Percentiles rank a stretch among this genome's conserved stretches.
phyloP scores from a whole-genome alignment of 2,329 filamentous ascomycete genomes.

The Botrytis elliptica region DNA sequence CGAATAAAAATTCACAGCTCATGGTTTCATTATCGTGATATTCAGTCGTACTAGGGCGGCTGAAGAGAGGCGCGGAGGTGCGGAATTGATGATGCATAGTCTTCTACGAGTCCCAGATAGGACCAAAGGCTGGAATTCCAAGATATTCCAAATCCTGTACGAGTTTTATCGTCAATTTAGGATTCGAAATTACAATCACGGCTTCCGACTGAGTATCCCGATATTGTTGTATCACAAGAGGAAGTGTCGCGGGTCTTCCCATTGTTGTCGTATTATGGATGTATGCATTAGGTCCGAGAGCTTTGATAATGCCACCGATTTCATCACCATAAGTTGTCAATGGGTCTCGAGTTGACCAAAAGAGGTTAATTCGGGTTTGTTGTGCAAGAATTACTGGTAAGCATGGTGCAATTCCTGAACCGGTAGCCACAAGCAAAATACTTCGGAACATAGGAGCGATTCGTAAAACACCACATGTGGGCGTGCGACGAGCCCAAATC shows the following conservation, averaged over 20 bases:
- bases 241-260: constrained; percentile 41
- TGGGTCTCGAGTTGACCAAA: constrained; percentile 43
- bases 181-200: constrained; percentile 43
- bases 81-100: neutral
- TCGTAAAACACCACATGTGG: constrained; percentile 65
- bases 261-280: constrained; percentile 41
- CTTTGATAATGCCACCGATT: constrained; percentile 38
- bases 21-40: neutral
- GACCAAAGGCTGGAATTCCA: constrained; percentile 42
- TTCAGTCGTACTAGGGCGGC: neutral
- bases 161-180: constrained; percentile 41
- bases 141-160: constrained; percentile 43
- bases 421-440: constrained; percentile 67
- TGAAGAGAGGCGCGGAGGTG: neutral
- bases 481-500: constrained; percentile 67
- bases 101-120: constrained; percentile 40
- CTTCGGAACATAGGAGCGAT: constrained; percentile 64
- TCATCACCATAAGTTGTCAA: constrained; percentile 40
- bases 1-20: neutral
- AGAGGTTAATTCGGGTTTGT: constrained; percentile 32
- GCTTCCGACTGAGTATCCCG: constrained; percentile 41
- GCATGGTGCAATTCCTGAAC: constrained; percentile 70
- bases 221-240: constrained; percentile 35
- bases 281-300: constrained; percentile 39
- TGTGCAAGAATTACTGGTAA: constrained; percentile 42